phyloP scores from a whole-genome alignment of 2,329 filamentous ascomycete genomes.

The Xylariaceae sp. region DNA sequence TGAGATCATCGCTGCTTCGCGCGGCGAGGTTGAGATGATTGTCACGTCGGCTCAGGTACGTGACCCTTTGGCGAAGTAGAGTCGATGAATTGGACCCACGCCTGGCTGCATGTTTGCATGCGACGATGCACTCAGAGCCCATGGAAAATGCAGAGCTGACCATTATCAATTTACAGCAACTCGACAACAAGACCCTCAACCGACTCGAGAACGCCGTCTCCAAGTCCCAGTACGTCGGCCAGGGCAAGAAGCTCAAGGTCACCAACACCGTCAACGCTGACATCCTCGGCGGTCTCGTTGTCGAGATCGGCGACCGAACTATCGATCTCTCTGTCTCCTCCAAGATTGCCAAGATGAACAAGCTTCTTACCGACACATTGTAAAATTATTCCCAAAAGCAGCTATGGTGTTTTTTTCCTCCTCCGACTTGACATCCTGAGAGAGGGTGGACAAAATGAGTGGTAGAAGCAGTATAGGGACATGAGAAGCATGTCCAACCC shows the following conservation, averaged over 20 bases:
- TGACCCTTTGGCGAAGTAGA: neutral
- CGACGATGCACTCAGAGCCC: neutral
- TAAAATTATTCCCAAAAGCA: conserved; percentile 48
- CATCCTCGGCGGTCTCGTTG: conserved; percentile 86
- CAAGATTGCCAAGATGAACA: conserved; percentile 98
- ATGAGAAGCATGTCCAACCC: conserved; percentile 7
- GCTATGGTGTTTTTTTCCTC: conserved; percentile 1
- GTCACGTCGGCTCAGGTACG: conserved; percentile 87
- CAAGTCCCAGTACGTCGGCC: conserved; percentile 84
- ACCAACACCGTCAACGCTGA: conserved; percentile 93
- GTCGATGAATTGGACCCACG: no score
- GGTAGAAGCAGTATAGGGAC: conserved; percentile 16
- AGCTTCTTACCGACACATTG: conserved; percentile 93
- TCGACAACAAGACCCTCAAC: conserved; percentile 81
- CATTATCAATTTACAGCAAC: conserved; percentile 38
- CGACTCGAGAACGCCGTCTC: conserved; percentile 82
- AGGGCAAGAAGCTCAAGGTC: conserved; percentile 98
- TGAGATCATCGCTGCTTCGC: conserved; percentile 80
- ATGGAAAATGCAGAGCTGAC: conserved; percentile 4
- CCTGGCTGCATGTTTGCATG: no score
- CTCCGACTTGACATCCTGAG: conserved; percentile 23
- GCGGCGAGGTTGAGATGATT: conserved; percentile 88
- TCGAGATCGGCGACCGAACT: conserved; percentile 96
- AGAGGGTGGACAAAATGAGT: conserved; percentile 5
- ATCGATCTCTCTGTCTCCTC: conserved; percentile 95